These are phyloP conservation scores for Dioscorea alata DNA, from an alignment of 106 monocot species.

Conservation along the genomic window DNA sequence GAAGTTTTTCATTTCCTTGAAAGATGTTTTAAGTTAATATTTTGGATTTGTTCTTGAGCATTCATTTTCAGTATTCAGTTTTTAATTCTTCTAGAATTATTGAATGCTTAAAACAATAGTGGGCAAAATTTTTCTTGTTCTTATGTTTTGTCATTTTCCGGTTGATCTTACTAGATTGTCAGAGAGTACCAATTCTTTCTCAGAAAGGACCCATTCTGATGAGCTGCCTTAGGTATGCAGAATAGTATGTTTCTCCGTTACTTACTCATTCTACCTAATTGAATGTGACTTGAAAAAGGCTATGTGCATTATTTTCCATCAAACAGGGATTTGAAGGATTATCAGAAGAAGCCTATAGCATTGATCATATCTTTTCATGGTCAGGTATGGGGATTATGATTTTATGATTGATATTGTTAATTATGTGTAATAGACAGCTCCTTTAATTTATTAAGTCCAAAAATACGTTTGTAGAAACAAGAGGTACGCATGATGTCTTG, in stretches of 20 bases:
- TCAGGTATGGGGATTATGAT: neutral
- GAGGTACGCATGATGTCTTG: too few species aligned
- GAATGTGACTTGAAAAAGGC: neutral
- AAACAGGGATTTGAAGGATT: neutral
- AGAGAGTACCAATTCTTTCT: slow-evolving; percentile 52
- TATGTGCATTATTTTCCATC: neutral
- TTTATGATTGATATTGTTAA: neutral
- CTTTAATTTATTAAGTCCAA: too few species aligned
- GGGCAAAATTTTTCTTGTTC: neutral
- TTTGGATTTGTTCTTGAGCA: neutral
- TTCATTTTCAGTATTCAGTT: neutral
- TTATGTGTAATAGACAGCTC: neutral
- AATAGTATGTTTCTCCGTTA: neutral
- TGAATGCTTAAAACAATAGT: neutral
- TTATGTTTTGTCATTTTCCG: slow-evolving; percentile 8
- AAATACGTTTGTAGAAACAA: too few species aligned
- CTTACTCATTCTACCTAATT: neutral
- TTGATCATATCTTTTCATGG: too few species aligned
- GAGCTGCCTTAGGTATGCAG: slow-evolving; percentile 53
- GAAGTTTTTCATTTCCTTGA: neutral
- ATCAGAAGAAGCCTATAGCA: neutral
- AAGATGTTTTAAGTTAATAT: neutral
- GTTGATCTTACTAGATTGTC: slow-evolving; percentile 28
- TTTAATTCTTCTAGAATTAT: neutral
- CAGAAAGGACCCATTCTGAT: slow-evolving; percentile 67